These are phyloP conservation scores for Ganoderma lingzhi DNA, from an alignment of 1,284 basidiomycete genomes.

Conservation along the genomic window DNA sequence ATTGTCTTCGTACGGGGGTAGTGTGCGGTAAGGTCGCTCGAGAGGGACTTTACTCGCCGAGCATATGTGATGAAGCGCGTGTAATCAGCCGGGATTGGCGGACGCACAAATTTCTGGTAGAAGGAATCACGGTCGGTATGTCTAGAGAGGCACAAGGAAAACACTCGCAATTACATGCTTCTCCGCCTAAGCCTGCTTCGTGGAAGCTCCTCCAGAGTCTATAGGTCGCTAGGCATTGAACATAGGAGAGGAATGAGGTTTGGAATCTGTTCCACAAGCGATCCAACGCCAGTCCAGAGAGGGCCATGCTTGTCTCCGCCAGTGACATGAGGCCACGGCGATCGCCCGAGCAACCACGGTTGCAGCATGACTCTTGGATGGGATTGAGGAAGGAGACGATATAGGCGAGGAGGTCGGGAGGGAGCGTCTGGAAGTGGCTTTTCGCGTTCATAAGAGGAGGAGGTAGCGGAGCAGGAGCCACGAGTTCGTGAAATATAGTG, in stretches of 20 bases:
- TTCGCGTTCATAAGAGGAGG: background rate
- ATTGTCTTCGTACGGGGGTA: background rate
- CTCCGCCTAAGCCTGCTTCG: background rate
- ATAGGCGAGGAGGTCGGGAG: background rate
- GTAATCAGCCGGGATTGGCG: background rate
- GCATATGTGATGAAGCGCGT: background rate
- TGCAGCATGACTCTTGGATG: background rate
- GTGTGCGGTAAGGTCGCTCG: background rate
- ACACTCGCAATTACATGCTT: background rate
- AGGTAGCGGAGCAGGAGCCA: background rate
- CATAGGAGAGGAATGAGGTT: background rate
- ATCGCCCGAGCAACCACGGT: background rate
- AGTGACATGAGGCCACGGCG: background rate
- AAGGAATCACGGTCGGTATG: background rate
- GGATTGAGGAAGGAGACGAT: constrained; percentile 3
- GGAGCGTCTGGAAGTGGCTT: background rate
- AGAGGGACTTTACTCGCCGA: background rate
- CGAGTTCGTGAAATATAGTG: background rate
- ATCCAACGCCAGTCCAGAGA: background rate
- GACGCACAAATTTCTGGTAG: background rate
- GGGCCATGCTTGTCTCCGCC: background rate
- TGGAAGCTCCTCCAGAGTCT: background rate
- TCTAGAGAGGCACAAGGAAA: background rate
- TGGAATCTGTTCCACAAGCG: background rate
- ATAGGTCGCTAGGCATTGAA: background rate